Conservation (phyloP, 179 eudicot genomes). For the Silene noctiflora region DNA sequence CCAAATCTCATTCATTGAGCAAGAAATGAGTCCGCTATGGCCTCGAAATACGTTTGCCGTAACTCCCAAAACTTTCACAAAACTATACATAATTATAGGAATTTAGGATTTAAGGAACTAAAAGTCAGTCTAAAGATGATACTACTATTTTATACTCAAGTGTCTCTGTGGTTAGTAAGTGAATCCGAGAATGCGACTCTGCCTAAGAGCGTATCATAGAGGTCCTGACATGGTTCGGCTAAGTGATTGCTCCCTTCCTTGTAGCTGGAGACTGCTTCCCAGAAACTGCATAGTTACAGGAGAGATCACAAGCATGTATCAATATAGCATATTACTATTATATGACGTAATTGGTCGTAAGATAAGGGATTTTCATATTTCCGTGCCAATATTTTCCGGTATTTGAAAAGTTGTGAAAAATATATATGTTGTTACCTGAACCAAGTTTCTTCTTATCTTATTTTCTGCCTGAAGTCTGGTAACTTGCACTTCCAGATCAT, state of each 20-base stretch:
- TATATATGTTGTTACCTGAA: constrained; percentile 18
- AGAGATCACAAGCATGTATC: neutral
- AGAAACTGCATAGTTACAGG: constrained; percentile 25
- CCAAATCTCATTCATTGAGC: no score
- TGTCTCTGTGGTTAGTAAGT: neutral
- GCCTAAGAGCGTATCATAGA: neutral
- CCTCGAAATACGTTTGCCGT: no score
- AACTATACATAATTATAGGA: no score
- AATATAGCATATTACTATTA: neutral
- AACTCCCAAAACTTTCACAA: no score
- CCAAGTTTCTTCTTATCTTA: constrained; percentile 26
- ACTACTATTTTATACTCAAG: neutral
- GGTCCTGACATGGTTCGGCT: constrained; percentile 22
- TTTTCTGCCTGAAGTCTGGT: constrained; percentile 24
- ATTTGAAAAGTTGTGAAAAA: neutral
- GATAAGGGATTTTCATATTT: no score
- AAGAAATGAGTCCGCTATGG: no score
- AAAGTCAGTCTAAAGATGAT: neutral
- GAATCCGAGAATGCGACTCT: neutral
- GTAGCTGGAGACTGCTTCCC: constrained; percentile 16
- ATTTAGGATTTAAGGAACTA: neutral
- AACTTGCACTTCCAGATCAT: constrained; percentile 14
- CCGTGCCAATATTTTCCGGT: no score
- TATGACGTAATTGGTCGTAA: neutral
- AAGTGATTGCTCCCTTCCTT: constrained; percentile 9